Evolutionary conservation across 106 monocot species (phyloP).

Genomic region (Apostasia ramifera): DNA sequence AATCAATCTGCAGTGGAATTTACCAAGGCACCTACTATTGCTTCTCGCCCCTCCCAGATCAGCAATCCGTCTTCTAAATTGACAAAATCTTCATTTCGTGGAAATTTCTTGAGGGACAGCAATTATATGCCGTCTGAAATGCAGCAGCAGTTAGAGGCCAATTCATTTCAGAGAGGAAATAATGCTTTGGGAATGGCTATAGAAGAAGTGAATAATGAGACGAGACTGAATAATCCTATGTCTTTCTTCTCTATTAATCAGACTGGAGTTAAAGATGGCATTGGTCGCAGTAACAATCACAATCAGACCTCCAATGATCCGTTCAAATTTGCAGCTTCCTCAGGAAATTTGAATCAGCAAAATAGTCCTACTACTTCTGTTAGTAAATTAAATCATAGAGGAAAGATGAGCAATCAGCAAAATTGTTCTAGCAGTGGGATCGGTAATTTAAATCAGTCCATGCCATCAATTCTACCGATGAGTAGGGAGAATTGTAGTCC

Average conservation of each 20-base stretch:
- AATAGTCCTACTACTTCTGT: constrained; percentile 6
- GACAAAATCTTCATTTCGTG: constrained; percentile 7
- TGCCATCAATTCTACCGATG: constrained; percentile 15
- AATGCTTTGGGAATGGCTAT: not conserved
- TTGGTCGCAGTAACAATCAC: constrained; percentile 8
- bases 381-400: constrained; percentile 9
- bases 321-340: constrained; percentile 26
- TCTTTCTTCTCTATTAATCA: constrained; percentile 24
- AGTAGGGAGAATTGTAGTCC: constrained; percentile 27
- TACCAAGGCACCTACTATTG: constrained; percentile 10
- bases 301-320: constrained; percentile 30
- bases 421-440: constrained; percentile 6
- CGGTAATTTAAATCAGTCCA: constrained; percentile 15
- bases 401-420: constrained; percentile 17
- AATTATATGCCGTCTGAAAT: constrained; percentile 15
- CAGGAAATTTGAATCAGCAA: constrained; percentile 22
- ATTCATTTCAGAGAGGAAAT: constrained; percentile 10
- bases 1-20: constrained; percentile 10
- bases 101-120: constrained; percentile 9
- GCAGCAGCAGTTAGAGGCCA: constrained; percentile 4
- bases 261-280: constrained; percentile 8
- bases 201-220: constrained; percentile 12
- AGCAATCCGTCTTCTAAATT: constrained; percentile 5
- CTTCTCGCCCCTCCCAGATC: constrained; percentile 1
- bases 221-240: constrained; percentile 8